Evolutionary conservation across 352 stramenopile genomes (phyloP).

Genomic region (Blastocystis sp.): DNA sequence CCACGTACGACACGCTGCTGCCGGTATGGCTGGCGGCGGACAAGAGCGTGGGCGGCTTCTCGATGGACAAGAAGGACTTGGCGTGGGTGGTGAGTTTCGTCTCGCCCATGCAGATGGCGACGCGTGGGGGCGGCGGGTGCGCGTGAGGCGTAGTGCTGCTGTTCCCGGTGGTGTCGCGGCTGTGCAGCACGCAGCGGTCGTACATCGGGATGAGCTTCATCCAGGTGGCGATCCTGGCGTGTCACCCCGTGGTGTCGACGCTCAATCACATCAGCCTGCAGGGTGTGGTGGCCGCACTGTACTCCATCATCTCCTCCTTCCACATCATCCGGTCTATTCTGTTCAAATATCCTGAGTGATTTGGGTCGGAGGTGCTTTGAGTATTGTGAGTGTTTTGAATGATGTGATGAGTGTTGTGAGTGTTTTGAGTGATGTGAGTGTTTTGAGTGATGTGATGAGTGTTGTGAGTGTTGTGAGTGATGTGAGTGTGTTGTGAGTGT

Average conservation of each 20-base stretch:
- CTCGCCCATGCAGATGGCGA: constrained; percentile 66
- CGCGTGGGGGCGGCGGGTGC: background rate
- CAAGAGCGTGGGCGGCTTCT: constrained; percentile 17
- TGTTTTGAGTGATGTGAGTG: too few species aligned
- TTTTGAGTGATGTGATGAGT: too few species aligned
- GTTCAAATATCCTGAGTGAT: constrained; percentile 58
- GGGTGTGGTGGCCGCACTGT: constrained; percentile 2
- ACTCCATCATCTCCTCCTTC: constrained; percentile 38
- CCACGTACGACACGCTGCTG: constrained; percentile 46
- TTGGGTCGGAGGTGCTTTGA: background rate
- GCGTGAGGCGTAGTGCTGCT: constrained; percentile 29
- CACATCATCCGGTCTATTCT: constrained; percentile 66
- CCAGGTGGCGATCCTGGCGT: constrained; percentile 25
- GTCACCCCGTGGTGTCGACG: constrained; percentile 14
- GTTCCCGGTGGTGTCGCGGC: constrained; percentile 25
- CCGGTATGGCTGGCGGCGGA: constrained; percentile 27
- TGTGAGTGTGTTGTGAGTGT: too few species aligned
- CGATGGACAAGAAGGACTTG: constrained; percentile 60
- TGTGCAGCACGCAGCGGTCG: background rate
- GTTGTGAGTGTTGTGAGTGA: too few species aligned
- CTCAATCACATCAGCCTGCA: background rate
- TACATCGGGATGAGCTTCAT: constrained; percentile 10
- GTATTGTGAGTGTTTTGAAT: too few species aligned
- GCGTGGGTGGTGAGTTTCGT: constrained; percentile 65
- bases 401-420: too few species aligned